These are phyloP conservation scores for Diddensiella transvaalensis DNA, from an alignment of 805 yeast genomes.

Conservation along the genomic window DNA sequence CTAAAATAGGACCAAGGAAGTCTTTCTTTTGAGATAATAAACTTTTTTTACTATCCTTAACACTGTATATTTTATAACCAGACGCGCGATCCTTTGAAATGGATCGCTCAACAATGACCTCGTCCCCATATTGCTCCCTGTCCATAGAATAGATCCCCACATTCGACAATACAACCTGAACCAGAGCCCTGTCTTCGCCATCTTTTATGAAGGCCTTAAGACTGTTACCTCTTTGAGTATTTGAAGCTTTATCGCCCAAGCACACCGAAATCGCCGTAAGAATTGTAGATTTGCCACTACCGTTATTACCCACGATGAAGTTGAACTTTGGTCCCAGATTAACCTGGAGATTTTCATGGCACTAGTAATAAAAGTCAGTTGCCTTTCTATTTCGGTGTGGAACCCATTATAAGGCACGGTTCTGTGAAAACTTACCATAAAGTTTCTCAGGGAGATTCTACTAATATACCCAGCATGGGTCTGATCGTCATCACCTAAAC, in stretches of 20 bases:
- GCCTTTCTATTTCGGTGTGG: too few species aligned
- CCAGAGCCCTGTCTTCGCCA: constrained; percentile 66
- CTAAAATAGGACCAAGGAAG: constrained; percentile 65
- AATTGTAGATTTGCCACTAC: constrained; percentile 87
- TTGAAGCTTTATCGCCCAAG: constrained; percentile 82
- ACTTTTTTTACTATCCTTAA: constrained; percentile 46
- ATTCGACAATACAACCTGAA: constrained; percentile 52
- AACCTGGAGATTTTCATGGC: constrained; percentile 71
- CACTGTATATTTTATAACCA: constrained; percentile 44
- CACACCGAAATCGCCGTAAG: constrained; percentile 85
- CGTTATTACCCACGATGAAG: constrained; percentile 85
- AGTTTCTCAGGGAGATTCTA: constrained; percentile 61
- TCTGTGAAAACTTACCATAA: constrained; percentile 40
- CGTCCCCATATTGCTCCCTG: constrained; percentile 62
- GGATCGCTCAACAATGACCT: constrained; percentile 70
- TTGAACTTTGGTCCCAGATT: constrained; percentile 76
- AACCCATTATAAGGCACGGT: too few species aligned
- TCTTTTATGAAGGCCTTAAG: constrained; percentile 69
- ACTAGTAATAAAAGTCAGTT: constrained; percentile 5
- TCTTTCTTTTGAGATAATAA: constrained; percentile 57
- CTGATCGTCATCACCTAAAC: not conserved
- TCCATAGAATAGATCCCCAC: constrained; percentile 54
- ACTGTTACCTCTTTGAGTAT: constrained; percentile 78
- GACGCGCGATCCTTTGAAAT: constrained; percentile 40
- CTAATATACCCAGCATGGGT: constrained; percentile 62